phyloP scores from a whole-genome alignment of 1,284 basidiomycete species.

The Leucoagaricus sp. region DNA sequence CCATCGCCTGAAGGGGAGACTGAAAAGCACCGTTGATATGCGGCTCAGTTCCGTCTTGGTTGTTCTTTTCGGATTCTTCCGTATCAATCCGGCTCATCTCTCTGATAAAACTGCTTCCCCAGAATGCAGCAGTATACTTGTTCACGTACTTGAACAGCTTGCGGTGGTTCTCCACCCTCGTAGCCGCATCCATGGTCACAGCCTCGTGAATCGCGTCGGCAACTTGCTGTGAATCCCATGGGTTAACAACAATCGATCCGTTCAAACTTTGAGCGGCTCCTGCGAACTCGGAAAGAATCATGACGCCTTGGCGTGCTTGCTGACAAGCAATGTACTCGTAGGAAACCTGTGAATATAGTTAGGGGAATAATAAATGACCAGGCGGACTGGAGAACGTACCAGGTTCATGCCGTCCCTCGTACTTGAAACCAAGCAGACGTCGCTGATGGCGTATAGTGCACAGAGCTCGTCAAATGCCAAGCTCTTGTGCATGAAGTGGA shows the following conservation, averaged over 20 bases:
- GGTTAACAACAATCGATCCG: constrained; percentile 93
- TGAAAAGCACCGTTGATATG: constrained; percentile 16
- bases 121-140: constrained; percentile 92
- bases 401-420: constrained; percentile 99
- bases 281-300: constrained; percentile 98
- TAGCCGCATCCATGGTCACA: constrained; percentile 83
- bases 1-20: background rate
- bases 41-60: constrained; percentile 38
- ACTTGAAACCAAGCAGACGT: constrained; percentile 94
- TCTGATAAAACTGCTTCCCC: constrained; percentile 89
- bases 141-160: constrained; percentile 96
- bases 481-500: constrained; percentile 98
- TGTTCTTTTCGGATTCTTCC: constrained; percentile 41
- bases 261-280: constrained; percentile 96
- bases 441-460: constrained; percentile 94
- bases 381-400: constrained; percentile 49
- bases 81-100: constrained; percentile 71
- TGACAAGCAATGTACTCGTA: constrained; percentile 99
- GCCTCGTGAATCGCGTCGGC: constrained; percentile 96
- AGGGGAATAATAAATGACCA: constrained; percentile 11
- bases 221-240: constrained; percentile 94
- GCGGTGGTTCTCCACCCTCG: constrained; percentile 87
- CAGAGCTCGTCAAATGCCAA: constrained; percentile 94
- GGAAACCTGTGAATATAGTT: constrained; percentile 69
- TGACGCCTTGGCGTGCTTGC: constrained; percentile 88